Conservation (phyloP, 345 rosid species). For the Camelina hispida region DNA sequence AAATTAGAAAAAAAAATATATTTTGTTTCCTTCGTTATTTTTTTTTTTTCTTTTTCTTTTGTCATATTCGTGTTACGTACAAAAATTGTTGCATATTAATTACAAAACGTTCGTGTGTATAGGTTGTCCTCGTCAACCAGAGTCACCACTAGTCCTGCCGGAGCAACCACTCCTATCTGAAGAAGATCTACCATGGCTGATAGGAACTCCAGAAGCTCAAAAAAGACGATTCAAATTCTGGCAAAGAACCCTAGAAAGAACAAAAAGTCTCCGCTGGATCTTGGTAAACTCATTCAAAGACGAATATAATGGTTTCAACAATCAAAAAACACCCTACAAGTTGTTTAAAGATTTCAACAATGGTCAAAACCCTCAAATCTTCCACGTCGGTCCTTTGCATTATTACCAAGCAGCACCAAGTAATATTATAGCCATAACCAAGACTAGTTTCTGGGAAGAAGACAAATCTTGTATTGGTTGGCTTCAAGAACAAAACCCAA, state of each 20-base stretch:
- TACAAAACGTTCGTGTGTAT: slow-evolving; percentile 14
- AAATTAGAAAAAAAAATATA: not conserved
- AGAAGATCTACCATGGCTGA: slow-evolving; percentile 82
- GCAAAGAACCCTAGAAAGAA: slow-evolving; percentile 62
- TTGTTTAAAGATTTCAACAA: not conserved
- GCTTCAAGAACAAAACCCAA: slow-evolving; percentile 57
- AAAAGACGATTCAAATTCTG: slow-evolving; percentile 76
- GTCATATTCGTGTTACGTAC: not conserved
- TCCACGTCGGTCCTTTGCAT: slow-evolving; percentile 58
- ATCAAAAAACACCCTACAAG: not conserved
- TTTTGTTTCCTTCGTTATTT: not conserved
- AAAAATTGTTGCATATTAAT: not conserved
- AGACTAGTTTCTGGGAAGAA: slow-evolving; percentile 67
- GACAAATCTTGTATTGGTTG: slow-evolving; percentile 68
- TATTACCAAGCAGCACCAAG: slow-evolving; percentile 33
- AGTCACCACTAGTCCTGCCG: slow-evolving; percentile 35
- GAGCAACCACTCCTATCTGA: slow-evolving; percentile 54
- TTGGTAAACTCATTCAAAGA: slow-evolving; percentile 66
- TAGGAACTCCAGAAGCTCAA: slow-evolving; percentile 62
- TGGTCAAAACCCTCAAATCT: slow-evolving; percentile 38
- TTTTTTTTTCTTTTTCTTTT: not conserved
- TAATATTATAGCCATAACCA: slow-evolving; percentile 17
- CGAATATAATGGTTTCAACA: slow-evolving; percentile 35
- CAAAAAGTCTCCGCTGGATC: slow-evolving; percentile 60
- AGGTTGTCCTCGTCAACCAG: slow-evolving; percentile 61